These are phyloP conservation scores for Penicillium coffeae DNA, from an alignment of 495 filamentous ascomycete genomes.

Conservation along the genomic window DNA sequence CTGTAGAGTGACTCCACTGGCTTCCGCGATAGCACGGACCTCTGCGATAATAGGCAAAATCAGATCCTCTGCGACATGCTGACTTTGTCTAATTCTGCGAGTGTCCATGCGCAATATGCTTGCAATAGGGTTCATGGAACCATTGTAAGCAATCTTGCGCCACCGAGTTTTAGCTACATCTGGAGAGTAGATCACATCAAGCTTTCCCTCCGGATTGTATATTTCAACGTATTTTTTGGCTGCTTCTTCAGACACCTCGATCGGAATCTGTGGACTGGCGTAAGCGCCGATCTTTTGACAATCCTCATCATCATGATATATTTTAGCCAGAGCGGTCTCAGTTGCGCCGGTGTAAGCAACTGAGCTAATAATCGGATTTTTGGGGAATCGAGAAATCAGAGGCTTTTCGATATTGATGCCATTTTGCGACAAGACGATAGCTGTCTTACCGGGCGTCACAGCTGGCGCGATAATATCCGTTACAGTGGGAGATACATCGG, in stretches of 20 bases:
- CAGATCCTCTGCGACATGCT: slow-evolving; percentile 8
- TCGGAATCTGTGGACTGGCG: slow-evolving; percentile 23
- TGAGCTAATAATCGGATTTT: slow-evolving; percentile 49
- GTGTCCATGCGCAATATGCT: slow-evolving; percentile 14
- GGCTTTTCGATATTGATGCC: slow-evolving; percentile 61
- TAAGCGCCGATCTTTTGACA: slow-evolving; percentile 43
- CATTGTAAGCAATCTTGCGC: slow-evolving; percentile 33
- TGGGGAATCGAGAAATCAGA: slow-evolving; percentile 44
- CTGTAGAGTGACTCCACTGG: slow-evolving; percentile 27
- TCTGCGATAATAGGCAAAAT: slow-evolving; percentile 15
- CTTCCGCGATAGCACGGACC: slow-evolving; percentile 10
- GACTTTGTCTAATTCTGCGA: slow-evolving; percentile 4
- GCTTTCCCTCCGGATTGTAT: slow-evolving; percentile 32
- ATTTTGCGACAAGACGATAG: slow-evolving; percentile 59
- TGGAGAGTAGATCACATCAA: slow-evolving; percentile 18
- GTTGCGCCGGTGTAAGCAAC: slow-evolving; percentile 49
- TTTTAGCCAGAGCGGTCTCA: background rate
- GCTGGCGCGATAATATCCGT: slow-evolving; percentile 48
- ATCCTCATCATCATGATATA: slow-evolving; percentile 17
- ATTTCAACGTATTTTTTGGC: slow-evolving; percentile 37
- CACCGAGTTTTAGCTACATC: slow-evolving; percentile 42
- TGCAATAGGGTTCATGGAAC: slow-evolving; percentile 8
- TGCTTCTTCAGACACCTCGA: slow-evolving; percentile 12
- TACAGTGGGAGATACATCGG: slow-evolving; percentile 38
- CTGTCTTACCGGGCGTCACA: slow-evolving; percentile 43